These are phyloP conservation scores for Ophiostoma tasmaniense DNA, from an alignment of 2,329 filamentous ascomycete species.

Conservation along the genomic window DNA sequence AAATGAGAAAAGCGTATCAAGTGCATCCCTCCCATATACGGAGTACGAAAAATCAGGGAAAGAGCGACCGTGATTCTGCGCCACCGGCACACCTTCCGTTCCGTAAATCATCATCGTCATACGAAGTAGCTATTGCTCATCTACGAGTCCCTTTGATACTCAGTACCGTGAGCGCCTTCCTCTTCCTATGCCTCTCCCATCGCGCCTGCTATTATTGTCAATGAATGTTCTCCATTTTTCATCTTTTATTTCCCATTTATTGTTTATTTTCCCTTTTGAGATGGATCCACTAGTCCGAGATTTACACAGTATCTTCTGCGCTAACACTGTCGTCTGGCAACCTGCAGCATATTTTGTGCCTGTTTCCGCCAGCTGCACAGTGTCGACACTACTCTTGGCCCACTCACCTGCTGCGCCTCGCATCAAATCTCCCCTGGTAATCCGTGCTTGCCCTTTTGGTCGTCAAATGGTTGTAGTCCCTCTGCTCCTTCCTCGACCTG, in stretches of 20 bases:
- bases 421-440: constrained; percentile 21
- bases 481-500: neutral
- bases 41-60: neutral
- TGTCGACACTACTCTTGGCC: neutral
- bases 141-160: neutral
- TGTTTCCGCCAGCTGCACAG: neutral
- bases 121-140: neutral
- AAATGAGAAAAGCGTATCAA: neutral
- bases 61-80: neutral
- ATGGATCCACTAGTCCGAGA: neutral
- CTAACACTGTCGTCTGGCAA: neutral
- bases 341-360: neutral
- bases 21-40: neutral
- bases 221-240: neutral
- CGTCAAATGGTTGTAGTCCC: neutral
- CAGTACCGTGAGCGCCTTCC: neutral
- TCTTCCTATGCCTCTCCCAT: neutral
- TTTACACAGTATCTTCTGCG: neutral
- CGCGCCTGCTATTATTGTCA: neutral
- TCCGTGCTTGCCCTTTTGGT: constrained; percentile 10
- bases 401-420: constrained; percentile 20
- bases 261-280: neutral
- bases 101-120: neutral
- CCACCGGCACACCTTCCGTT: neutral
- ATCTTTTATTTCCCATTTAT: neutral